Base-by-base conservation (phyloP, 108 stramenopile species). In the Aurantiochytrium sp. region DNA sequence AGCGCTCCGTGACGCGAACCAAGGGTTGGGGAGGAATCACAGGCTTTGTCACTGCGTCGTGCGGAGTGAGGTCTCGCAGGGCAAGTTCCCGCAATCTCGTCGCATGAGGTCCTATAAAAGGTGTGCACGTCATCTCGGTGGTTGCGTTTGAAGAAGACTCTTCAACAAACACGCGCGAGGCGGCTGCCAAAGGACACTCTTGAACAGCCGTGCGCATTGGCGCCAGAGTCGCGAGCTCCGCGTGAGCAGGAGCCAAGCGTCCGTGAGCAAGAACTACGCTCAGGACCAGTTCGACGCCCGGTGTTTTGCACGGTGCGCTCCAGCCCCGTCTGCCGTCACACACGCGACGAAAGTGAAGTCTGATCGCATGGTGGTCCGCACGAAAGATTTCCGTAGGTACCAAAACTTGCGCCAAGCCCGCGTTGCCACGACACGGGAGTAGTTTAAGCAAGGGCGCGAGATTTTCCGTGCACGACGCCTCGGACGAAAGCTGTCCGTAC, bases 381-480 rank as follows among this genome's bases (percentile, higher is more conserved):
- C 76, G 76, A 83, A 83, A 83, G 19, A 83, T 23, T 12, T 21
- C 49, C 18, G 76, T 83, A 0, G 76, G 76, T 45, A 23, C 12
- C 6, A 83, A 45, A 1, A 83, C 43, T 12, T 23, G 76, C 45
- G 76, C 45, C 8, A 83, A 45, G n/a, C 76, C 76, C 0, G 51
- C 19, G n/a, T 35, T 12, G n/a, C 51, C 23, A 6, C 76, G 19
- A 45, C 76, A 83, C 12, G 76, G 76, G 14, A 83, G 76, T 12
- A 83, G 51, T 45, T 83, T 83, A 6, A 83, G 76, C 76, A 47
- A 35, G 49, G 76, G 76, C 28, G 76, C 49, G 19, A 83, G 76
- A 35, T 83, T 83, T 45, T 83, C 76, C 10, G 76, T 83, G 5
- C 76, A 83, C 76, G 76, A 83, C 6, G 76, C 76, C 76, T 83